Evolutionary conservation across 352 stramenopile genomes (phyloP), one percentile per base, ranked within the genome.

Genomic region (Globisporangium polare): DNA sequence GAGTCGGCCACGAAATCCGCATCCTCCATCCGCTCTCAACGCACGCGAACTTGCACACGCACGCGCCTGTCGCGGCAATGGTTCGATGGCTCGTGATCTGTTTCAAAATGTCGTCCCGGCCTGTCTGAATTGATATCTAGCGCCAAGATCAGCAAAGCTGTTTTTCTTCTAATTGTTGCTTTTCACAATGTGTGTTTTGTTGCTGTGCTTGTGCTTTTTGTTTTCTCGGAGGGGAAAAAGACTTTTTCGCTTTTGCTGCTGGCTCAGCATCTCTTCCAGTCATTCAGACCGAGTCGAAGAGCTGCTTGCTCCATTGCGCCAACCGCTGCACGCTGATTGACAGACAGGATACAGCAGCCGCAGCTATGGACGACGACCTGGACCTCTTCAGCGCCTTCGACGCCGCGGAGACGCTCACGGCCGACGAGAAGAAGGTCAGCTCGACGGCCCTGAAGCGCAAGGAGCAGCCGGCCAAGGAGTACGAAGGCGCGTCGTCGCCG

Each of bases 351-450:
- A 4, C 29, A 22, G 12, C 18, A 55, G 49, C 26, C 24, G 18
- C n/a, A 46, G 51, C 20, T 18, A 64, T 63, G 64, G 89, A 97
- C 68, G 89, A 97, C 58, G 80, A 98, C 24, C 79, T 98, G 35
- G 94, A 97, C 69, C 73, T 98, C 51, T 98, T 98, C 73, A 89
- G 90, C 47, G 94, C 92, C 42, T 97, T 98, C 65, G 94, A 98
- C 60, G 91, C 93, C 59, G 72, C 70, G 53, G 80, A 78, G 66
- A 94, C 72, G 63, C 77, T 89, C 20, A 80, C 75, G 9, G 63
- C 69, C n/a, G 77, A 74, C 22, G 77, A 92, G 62, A 79, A 86
- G 67, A 49, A 53, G 33, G 66, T 68, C 5, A 62, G 65, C 5
- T 43, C 67, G 2, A 68, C 59, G 8, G 39, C 68, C 4, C 27